A percentile compares a stretch with the other conserved stretches of the same genome.
Evolutionary conservation across 2,329 filamentous ascomycete species (phyloP).

Genomic region (Beauveria medogensis): DNA sequence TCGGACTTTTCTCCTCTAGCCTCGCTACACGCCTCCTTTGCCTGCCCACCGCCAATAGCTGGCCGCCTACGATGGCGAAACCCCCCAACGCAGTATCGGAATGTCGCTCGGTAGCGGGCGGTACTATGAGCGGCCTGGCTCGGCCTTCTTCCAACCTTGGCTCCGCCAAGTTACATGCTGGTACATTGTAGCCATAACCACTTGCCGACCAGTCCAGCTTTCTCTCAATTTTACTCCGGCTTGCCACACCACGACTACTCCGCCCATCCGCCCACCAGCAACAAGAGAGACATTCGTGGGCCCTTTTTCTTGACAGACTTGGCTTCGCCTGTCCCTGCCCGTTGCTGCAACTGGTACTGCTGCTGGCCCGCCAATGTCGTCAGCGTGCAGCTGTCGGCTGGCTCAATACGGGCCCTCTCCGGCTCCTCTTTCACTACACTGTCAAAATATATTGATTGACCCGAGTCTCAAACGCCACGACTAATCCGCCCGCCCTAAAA

Average conservation of each 20-base stretch:
- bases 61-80: not conserved
- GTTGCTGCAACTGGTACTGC: too few species aligned
- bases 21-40: not conserved
- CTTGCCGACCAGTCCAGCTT: not conserved
- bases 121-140: conserved; percentile 2
- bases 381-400: conserved; percentile 1
- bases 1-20: not conserved
- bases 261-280: not conserved
- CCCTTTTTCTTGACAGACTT: not conserved
- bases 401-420: not conserved
- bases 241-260: not conserved
- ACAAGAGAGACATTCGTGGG: not conserved
- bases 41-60: not conserved
- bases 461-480: not conserved
- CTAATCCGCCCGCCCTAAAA: not conserved
- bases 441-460: not conserved
- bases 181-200: too few species aligned
- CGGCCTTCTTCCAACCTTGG: not conserved
- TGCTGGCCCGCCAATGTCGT: conserved; percentile 8
- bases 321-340: too few species aligned
- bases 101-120: conserved; percentile 6
- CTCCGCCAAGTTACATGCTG: not conserved
- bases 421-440: not conserved
- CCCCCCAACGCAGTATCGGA: not conserved
- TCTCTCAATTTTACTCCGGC: not conserved